Evolutionary conservation across 345 rosid species (phyloP).

Genomic region (Isatis tinctoria): DNA sequence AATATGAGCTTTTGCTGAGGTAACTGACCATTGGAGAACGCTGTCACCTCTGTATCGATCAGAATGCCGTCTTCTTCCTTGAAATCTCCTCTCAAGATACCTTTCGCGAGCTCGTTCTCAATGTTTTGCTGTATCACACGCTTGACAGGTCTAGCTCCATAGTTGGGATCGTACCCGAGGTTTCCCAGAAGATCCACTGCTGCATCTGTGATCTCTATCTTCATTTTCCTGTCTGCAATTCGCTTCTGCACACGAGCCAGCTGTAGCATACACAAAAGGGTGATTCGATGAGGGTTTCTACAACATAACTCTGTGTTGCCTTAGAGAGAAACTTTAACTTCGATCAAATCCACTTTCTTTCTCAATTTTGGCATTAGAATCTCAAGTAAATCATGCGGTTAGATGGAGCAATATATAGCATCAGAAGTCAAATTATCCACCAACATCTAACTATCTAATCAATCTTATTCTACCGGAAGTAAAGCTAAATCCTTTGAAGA

Average conservation of each 20-base stretch:
- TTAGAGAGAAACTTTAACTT: background rate
- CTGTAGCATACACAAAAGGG: slow-evolving; percentile 39
- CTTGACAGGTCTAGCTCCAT: slow-evolving; percentile 97
- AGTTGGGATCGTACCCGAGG: slow-evolving; percentile 93
- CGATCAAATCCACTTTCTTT: background rate
- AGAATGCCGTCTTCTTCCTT: slow-evolving; percentile 70
- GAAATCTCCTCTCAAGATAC: slow-evolving; percentile 86
- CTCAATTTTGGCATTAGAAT: background rate
- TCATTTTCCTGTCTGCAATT: slow-evolving; percentile 83
- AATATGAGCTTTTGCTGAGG: slow-evolving; percentile 88
- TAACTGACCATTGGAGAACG: slow-evolving; percentile 66
- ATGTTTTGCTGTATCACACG: slow-evolving; percentile 92
- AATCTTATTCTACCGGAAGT: background rate
- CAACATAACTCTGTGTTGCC: background rate
- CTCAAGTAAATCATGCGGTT: background rate
- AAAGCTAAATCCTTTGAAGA: background rate
- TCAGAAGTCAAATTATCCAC: background rate
- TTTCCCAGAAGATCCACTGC: slow-evolving; percentile 77
- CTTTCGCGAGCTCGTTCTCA: slow-evolving; percentile 95
- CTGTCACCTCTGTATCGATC: slow-evolving; percentile 71
- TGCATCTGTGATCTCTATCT: slow-evolving; percentile 57
- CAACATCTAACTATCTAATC: background rate
- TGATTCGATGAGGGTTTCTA: background rate
- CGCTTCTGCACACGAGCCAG: slow-evolving; percentile 89
- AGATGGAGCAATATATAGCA: background rate